Evolutionary conservation across 2,329 filamentous ascomycete genomes (phyloP).

Genomic region (Aaosphaeria arxii): DNA sequence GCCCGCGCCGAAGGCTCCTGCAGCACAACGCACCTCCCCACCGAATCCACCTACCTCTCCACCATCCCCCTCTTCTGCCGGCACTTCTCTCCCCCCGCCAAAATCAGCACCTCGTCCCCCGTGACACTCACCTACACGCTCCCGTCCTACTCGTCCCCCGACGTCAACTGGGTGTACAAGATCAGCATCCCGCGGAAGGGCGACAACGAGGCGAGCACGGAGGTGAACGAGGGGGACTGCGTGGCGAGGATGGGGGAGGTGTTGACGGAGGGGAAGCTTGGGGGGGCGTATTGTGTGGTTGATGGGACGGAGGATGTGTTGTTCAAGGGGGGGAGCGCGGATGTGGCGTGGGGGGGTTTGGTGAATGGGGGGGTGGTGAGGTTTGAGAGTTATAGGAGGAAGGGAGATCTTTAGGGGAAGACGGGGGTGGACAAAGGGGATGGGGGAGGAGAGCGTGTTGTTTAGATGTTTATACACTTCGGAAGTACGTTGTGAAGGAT

Average conservation of each 20-base stretch:
- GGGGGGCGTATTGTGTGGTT: constrained; percentile 6
- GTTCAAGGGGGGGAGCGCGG: constrained; percentile 2
- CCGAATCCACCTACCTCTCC: neutral
- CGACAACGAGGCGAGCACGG: neutral
- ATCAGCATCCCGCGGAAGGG: neutral
- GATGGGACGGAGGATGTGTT: constrained; percentile 6
- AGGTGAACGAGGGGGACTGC: neutral
- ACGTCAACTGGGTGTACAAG: constrained; percentile 2
- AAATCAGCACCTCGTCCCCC: neutral
- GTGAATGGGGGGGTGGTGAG: neutral
- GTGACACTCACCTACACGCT: neutral
- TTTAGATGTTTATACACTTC: no score
- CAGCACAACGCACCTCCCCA: neutral
- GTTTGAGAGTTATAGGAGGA: constrained; percentile 1
- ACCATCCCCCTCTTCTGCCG: neutral
- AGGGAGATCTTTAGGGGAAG: neutral
- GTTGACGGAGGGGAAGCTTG: constrained; percentile 4
- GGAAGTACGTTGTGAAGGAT: no score
- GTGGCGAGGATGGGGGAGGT: neutral
- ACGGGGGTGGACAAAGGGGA: no score
- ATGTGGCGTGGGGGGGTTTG: neutral
- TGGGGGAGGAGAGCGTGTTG: no score
- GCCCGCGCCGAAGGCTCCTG: neutral
- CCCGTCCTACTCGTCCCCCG: neutral
- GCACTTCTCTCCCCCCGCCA: neutral